A percentile compares a stretch with the other conserved stretches of the same genome.
These are phyloP conservation scores for Leccinum boreale DNA, from an alignment of 768 basidiomycete genomes.

Conservation along the genomic window DNA sequence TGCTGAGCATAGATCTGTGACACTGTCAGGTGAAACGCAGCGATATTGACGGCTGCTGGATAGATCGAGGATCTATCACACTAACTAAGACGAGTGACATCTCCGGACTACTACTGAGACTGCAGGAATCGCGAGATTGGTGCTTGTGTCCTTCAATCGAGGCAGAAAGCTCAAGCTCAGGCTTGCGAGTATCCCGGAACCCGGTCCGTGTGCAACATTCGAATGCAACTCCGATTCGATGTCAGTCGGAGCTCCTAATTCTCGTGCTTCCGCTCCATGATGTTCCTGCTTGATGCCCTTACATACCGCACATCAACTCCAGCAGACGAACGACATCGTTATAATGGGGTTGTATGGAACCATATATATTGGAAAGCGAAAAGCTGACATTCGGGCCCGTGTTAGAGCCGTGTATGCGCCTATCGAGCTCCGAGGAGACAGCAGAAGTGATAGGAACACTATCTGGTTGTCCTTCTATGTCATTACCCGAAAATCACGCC, in stretches of 20 bases:
- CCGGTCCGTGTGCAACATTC: not conserved
- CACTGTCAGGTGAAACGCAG: too few relatives aligned
- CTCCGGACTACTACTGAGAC: too few relatives aligned
- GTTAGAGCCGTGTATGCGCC: slow-evolving; percentile 6
- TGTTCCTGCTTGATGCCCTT: slow-evolving; percentile 3
- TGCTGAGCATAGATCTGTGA: too few relatives aligned
- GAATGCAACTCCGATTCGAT: not conserved
- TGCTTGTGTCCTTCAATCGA: too few relatives aligned
- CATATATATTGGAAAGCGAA: not conserved
- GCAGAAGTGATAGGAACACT: slow-evolving; percentile 15
- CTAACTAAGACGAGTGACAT: too few relatives aligned
- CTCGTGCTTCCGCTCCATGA: not conserved
- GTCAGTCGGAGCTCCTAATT: not conserved
- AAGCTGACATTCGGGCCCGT: slow-evolving; percentile 8
- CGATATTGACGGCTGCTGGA: too few relatives aligned
- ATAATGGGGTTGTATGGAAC: not conserved
- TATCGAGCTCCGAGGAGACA: slow-evolving; percentile 14
- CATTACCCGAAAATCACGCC: too few relatives aligned
- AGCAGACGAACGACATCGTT: not conserved
- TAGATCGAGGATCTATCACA: too few relatives aligned
- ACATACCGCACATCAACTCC: too few relatives aligned
- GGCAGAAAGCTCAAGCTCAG: too few relatives aligned
- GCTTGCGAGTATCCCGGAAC: not conserved
- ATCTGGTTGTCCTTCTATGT: slow-evolving; percentile 7
- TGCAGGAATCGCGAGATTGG: too few relatives aligned